These are phyloP conservation scores for Datisca glomerata DNA, from an alignment of 306 rosid species.

Conservation along the genomic window DNA sequence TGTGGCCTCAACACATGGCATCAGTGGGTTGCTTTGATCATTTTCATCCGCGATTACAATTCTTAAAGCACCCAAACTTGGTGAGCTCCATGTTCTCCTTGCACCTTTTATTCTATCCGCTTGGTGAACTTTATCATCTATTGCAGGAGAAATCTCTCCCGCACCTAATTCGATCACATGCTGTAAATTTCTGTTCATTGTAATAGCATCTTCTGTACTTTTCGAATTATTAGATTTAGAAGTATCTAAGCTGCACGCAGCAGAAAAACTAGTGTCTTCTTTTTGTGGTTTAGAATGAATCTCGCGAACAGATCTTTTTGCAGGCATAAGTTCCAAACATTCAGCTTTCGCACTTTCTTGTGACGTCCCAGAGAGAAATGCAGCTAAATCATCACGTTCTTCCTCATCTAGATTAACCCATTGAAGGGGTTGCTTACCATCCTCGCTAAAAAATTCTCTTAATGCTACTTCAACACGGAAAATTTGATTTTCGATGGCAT, in stretches of 20 bases:
- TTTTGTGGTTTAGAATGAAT: slow-evolving; percentile 28
- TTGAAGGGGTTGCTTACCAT: slow-evolving; percentile 67
- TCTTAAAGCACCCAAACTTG: slow-evolving; percentile 46
- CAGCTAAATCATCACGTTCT: slow-evolving; percentile 82
- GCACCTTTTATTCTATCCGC: slow-evolving; percentile 48
- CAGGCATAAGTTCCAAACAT: slow-evolving; percentile 20
- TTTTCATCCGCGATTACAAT: slow-evolving; percentile 54
- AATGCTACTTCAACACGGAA: slow-evolving; percentile 53
- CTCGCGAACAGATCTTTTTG: slow-evolving; percentile 22
- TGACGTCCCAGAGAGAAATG: slow-evolving; percentile 70
- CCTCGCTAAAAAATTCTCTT: slow-evolving; percentile 44
- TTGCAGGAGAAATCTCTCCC: slow-evolving; percentile 26
- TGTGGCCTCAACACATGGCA: slow-evolving; percentile 30
- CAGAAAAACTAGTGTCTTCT: slow-evolving; percentile 15
- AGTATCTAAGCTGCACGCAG: slow-evolving; percentile 20
- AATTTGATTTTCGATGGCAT: slow-evolving; percentile 78
- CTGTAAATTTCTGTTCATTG: slow-evolving; percentile 20
- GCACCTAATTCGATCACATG: slow-evolving; percentile 34
- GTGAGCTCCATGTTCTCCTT: slow-evolving; percentile 55
- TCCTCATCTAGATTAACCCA: slow-evolving; percentile 85
- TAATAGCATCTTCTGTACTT: slow-evolving; percentile 28
- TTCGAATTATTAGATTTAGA: slow-evolving; percentile 25
- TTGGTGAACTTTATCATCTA: slow-evolving; percentile 56
- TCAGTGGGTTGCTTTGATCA: slow-evolving; percentile 26
- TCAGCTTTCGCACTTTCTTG: slow-evolving; percentile 32